Base-by-base conservation (phyloP, 129 eudicot genomes). In the Artemisia argyi region DNA sequence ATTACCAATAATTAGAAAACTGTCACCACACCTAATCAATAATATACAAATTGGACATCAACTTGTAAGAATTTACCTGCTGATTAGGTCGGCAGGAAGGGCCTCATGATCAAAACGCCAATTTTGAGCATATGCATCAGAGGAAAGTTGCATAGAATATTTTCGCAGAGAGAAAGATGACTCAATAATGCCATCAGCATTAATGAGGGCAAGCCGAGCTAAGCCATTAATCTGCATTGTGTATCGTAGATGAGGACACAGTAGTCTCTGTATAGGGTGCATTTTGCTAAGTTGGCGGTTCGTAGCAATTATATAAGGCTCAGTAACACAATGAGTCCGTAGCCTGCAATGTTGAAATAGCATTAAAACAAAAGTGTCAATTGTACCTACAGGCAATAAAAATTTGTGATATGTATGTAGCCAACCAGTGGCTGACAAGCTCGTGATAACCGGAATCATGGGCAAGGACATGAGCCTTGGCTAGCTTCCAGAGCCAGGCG, bases 381-480 rank as follows among this genome's bases (percentile, higher is more conserved):
- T 46, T 11, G 4, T 4, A 68, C 54, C 15, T 12, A 35, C 1
- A 17, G 4, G 19, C 2, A 14, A 15, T 9, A 47, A 50, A 57
- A 20, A 51, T 2, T 22, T 5, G 50, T 24, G 10, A 5, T 49
- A 10, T 59, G 3, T 65, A 15, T 7, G 47, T 14, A 20, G 19
- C 32, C 14, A 52, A 90, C 97, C 97, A 88, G 70, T 91, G 97
- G 82, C 91, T 91, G 44, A 85, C 71, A 59, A 91, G 79, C 51
- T 90, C 81, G 75, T 90, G 97, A 83, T 65, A 47, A 24, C 85
- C 97, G 5, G 97, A 85, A 74, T 91, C 97, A 70, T 91, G 97
- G 75, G 92, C 89, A 61, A 83, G 95, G 18, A 83, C 91, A 71
- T 91, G 97, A 70, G 86, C 80, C 67, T 83, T 88, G 8, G 97